These are phyloP conservation scores for Amanita phalloides DNA, from an alignment of 768 basidiomycete genomes.

Conservation along the genomic window DNA sequence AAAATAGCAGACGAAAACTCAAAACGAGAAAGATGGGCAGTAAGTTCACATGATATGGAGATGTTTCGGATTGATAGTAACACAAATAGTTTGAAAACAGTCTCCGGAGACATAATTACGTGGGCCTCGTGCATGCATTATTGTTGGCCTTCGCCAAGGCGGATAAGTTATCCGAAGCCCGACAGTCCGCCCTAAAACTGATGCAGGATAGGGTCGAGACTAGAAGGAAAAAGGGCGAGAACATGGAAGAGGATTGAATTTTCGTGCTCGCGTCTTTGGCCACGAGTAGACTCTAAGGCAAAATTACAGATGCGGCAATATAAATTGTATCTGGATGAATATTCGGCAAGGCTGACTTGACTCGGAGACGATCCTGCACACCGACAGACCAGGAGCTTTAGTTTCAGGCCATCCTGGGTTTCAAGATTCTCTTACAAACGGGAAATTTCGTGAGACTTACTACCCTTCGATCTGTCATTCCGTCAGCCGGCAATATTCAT, in stretches of 20 bases:
- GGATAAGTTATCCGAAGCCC: constrained; percentile 45
- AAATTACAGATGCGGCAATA: background rate
- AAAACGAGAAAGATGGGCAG: constrained; percentile 76
- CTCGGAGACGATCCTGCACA: too few relatives aligned
- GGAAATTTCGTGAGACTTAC: background rate
- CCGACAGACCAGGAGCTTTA: background rate
- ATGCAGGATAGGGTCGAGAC: constrained; percentile 38
- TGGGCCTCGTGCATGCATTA: constrained; percentile 70
- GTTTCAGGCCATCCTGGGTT: background rate
- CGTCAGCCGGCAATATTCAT: background rate
- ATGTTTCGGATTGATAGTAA: constrained; percentile 8
- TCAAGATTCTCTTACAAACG: background rate
- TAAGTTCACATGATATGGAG: constrained; percentile 28
- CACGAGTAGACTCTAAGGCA: too few relatives aligned
- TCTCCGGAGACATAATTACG: constrained; percentile 77
- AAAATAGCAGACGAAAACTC: constrained; percentile 56
- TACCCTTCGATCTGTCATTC: background rate
- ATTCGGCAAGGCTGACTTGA: too few relatives aligned
- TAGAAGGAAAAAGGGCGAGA: constrained; percentile 31
- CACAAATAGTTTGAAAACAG: constrained; percentile 72
- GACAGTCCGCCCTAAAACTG: constrained; percentile 29
- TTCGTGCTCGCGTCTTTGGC: too few relatives aligned
- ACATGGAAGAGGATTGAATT: constrained; percentile 35
- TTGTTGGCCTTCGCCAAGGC: constrained; percentile 65
- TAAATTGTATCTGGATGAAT: too few relatives aligned